Conservation (phyloP, 805 yeast species). For the Cyberlindnera mrakii region DNA sequence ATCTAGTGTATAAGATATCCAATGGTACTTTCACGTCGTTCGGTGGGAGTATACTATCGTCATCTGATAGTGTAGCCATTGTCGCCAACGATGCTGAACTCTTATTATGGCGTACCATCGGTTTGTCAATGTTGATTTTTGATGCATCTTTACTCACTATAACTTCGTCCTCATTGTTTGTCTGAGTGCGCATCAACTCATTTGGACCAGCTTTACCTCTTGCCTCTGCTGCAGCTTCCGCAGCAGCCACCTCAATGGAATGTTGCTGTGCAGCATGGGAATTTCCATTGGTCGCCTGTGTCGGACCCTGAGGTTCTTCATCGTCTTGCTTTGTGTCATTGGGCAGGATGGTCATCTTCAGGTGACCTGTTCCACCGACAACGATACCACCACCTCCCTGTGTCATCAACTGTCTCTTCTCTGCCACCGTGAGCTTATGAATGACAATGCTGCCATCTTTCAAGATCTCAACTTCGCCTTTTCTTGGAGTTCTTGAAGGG, state of each 20-base stretch:
- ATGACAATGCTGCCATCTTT: constrained; percentile 49
- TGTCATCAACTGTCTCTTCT: constrained; percentile 37
- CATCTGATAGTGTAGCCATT: constrained; percentile 6
- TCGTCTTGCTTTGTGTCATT: constrained; percentile 6
- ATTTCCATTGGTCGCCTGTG: background rate
- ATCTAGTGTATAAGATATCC: constrained; percentile 80
- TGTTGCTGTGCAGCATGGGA: constrained; percentile 18
- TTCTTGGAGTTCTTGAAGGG: constrained; percentile 77
- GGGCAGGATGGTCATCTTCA: constrained; percentile 33
- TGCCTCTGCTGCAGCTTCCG: constrained; percentile 33
- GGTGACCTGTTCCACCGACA: constrained; percentile 72
- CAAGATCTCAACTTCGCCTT: constrained; percentile 70
- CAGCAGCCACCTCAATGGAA: constrained; percentile 27
- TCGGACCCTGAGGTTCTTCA: constrained; percentile 14
- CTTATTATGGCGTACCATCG: constrained; percentile 34
- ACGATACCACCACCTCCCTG: constrained; percentile 61
- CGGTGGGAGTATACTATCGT: constrained; percentile 27
- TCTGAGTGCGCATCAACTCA: constrained; percentile 23
- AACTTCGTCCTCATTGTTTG: constrained; percentile 35
- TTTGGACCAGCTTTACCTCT: constrained; percentile 29
- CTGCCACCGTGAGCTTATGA: constrained; percentile 50
- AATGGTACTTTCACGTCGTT: constrained; percentile 33
- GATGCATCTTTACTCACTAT: constrained; percentile 27
- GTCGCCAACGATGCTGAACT: constrained; percentile 23
- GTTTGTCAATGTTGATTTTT: constrained; percentile 36